A percentile compares a stretch with the other conserved stretches of the same genome.
These are phyloP conservation scores for Hyaloscypha finlandica DNA, from an alignment of 495 filamentous ascomycete species.

Conservation along the genomic window DNA sequence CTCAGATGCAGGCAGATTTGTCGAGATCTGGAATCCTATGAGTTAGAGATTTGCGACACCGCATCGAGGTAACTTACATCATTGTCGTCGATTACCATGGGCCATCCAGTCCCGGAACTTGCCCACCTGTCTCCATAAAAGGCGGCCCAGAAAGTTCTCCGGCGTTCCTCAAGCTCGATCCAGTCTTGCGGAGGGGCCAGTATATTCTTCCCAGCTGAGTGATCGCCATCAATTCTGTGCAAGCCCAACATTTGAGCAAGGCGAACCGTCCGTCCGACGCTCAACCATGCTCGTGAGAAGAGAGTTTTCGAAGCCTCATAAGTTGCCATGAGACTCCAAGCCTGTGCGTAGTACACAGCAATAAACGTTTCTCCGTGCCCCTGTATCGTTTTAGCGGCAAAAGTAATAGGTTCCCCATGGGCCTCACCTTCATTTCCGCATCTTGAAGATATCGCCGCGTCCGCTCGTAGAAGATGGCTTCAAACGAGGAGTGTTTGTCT, in stretches of 20 bases:
- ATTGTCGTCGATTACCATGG: slow-evolving; percentile 85
- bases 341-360: slow-evolving; percentile 75
- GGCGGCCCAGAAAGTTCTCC: slow-evolving; percentile 90
- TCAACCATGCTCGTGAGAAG: slow-evolving; percentile 95
- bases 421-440: slow-evolving; percentile 78
- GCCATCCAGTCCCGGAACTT: slow-evolving; percentile 97
- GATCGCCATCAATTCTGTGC: slow-evolving; percentile 79
- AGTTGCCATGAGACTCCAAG: slow-evolving; percentile 72
- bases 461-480: slow-evolving; percentile 81
- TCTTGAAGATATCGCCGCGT: slow-evolving; percentile 84
- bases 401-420: neutral
- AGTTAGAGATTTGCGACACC: slow-evolving; percentile 43
- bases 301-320: slow-evolving; percentile 98
- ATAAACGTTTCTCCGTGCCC: slow-evolving; percentile 83
- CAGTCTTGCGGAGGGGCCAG: slow-evolving; percentile 83
- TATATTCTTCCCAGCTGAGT: slow-evolving; percentile 78
- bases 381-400: slow-evolving; percentile 19
- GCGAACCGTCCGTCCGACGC: slow-evolving; percentile 72
- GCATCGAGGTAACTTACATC: slow-evolving; percentile 67
- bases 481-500: slow-evolving; percentile 74
- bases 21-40: slow-evolving; percentile 56
- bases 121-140: slow-evolving; percentile 90
- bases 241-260: slow-evolving; percentile 89
- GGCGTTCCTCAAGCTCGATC: slow-evolving; percentile 88
- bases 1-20: slow-evolving; percentile 80